Percentiles rank a stretch among this genome's conserved stretches.
Conservation (phyloP, 371 early-diverging fungal species). For the Mortierella sp. region DNA sequence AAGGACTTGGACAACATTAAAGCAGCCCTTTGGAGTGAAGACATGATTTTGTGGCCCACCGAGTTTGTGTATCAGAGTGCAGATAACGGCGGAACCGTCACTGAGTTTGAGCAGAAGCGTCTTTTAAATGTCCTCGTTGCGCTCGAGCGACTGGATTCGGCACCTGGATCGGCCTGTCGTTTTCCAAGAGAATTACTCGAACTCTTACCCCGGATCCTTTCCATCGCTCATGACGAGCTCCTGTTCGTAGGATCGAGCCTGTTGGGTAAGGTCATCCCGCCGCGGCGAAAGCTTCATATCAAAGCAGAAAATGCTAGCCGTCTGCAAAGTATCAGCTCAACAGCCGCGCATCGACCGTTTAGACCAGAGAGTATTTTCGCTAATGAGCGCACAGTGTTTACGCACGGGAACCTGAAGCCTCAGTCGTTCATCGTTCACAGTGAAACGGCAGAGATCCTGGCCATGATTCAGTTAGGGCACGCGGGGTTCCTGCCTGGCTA, state of each 20-base stretch:
- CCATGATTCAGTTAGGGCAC: conserved; percentile 18
- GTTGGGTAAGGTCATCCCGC: neutral
- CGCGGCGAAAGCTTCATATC: neutral
- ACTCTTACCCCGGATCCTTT: conserved; percentile 15
- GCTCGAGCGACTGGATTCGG: conserved; percentile 20
- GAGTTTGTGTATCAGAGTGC: conserved; percentile 4
- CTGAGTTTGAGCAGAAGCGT: conserved; percentile 21
- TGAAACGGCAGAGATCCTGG: conserved; percentile 6
- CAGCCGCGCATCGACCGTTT: neutral
- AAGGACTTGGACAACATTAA: too few relatives aligned
- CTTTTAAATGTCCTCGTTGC: conserved; percentile 31
- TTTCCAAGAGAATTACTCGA: conserved; percentile 18
- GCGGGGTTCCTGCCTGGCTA: conserved; percentile 42
- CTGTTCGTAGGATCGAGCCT: conserved; percentile 8
- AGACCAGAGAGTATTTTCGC: conserved; percentile 2
- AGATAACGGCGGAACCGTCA: neutral
- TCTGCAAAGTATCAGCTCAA: too few relatives aligned
- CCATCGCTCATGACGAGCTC: conserved; percentile 9
- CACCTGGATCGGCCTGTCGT: conserved; percentile 8
- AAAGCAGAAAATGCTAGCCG: neutral
- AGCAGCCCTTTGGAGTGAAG: neutral
- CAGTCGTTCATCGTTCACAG: conserved; percentile 12
- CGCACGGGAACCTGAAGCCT: conserved; percentile 17
- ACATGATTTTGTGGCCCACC: conserved; percentile 17
- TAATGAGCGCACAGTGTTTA: conserved; percentile 15